A percentile compares a stretch with the other conserved stretches of the same genome.
These are phyloP conservation scores for Plantago lanceolata DNA, from an alignment of 305 asterid species.

Conservation along the genomic window DNA sequence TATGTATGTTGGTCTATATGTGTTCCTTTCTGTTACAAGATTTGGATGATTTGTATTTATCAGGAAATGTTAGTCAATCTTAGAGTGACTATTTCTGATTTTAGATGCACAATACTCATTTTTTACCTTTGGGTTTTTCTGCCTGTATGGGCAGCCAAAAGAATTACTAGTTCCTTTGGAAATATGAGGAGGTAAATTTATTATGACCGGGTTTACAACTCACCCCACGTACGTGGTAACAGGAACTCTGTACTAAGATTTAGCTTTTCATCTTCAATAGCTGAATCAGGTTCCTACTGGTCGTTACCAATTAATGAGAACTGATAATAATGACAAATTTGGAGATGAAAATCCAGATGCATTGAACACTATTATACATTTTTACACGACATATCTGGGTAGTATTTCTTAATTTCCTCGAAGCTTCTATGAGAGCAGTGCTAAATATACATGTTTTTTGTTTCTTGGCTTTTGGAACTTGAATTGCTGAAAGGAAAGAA, in stretches of 20 bases:
- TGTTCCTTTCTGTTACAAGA: not conserved
- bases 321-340: not conserved
- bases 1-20: too few species aligned
- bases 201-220: not conserved
- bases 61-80: not conserved
- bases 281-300: not conserved
- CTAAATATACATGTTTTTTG: not conserved
- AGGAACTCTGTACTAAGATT: conserved; percentile 1
- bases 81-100: not conserved
- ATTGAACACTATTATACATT: conserved; percentile 6
- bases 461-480: not conserved
- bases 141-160: not conserved
- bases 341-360: conserved; percentile 7
- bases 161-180: not conserved
- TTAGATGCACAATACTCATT: not conserved
- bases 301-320: not conserved
- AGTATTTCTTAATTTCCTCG: conserved; percentile 5
- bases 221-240: not conserved
- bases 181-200: not conserved
- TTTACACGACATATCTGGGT: conserved; percentile 13
- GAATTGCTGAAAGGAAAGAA: conserved; percentile 10
- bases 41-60: not conserved
- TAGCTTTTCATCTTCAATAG: not conserved
- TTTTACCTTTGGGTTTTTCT: not conserved
- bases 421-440: conserved; percentile 4